Base-by-base conservation (phyloP, 345 rosid genomes). In the Boechera divaricarpa region DNA sequence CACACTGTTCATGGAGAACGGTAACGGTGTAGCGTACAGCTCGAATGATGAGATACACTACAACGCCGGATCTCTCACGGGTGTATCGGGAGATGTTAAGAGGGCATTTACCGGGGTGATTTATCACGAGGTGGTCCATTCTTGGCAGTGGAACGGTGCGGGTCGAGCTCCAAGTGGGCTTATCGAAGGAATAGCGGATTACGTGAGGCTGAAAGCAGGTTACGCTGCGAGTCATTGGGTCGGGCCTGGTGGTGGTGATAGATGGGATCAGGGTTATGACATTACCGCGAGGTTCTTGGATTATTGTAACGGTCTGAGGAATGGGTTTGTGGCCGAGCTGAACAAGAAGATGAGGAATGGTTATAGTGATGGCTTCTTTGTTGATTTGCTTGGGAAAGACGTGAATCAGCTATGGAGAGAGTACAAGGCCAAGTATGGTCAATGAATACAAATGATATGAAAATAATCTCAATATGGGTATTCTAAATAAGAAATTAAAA, bases 91-190 rank as follows among this genome's bases (percentile, higher is more conserved):
- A 0, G 82, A 90, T 28, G 48, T 85, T 1, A 87, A 33, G 61
- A 65, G 44, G n/a, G 92, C 86, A 67, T 79, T 87, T 53, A 79
- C 75, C 0, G 92, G 95, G 4, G 86, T 93, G 2, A 32, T 90
- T 53, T 90, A 92, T 60, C 93, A 90, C 6, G 96, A 87, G 66
- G 88, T 87, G 83, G 73, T 84, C 0, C 93, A 88, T 42, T 64
- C 88, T 10, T 90, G 90, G 97, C 93, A 88, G 47, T 92, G 96
- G 97, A 76, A 76, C 35, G 95, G 97, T 2, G 82, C 82, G 5
- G 84, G 82, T 0, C 80, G 56, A 21, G 62, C 87, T 28, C 91
- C 88, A 0, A 69, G 84, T 0, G 89, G 88, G 4, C 62, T 92
- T 24, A 79, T 77, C 0, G 92, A 92, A 80, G 97, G 97, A 35